Evolutionary conservation across 257 asterid genomes (phyloP), one percentile per base, ranked within the genome.

Genomic region (Nicotiana tomentosiformis): DNA sequence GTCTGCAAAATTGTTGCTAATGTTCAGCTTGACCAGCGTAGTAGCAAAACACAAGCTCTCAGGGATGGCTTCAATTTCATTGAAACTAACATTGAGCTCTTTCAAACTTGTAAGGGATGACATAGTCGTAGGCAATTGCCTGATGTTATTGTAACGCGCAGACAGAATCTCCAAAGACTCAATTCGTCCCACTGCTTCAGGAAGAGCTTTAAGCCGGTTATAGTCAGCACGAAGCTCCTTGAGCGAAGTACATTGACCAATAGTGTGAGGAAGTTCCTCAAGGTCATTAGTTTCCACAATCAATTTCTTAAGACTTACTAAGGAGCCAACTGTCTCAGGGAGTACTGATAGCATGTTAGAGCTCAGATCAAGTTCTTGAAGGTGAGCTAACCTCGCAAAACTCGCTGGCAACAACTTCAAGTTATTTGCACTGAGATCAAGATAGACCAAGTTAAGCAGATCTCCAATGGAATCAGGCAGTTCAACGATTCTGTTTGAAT

Each of bases 11-110:
- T 94, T 94, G 91, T 91, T 93, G 91, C 98, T 94, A 83, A 94
- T 92, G 89, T 92, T 94, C 91, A 94, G 81, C 87, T 92, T 93
- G 46, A 92, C 91, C 14, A 94, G 92, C 8, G 93, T 88, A 56
- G 97, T 94, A 6, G 94, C 98, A 81, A 94, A 93, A 90, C 98
- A 94, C 87, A 94, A 85, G 88, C 98, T 93, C 89, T 94, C 98
- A 0, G 98, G 97, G 62, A 94, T 93, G 14, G 90, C 85, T 86
- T 93, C 98, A 5, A 93, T 92, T 89, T 92, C 97, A 20, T 94
- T 94, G 91, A 94, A 94, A 85, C 98, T 94, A 56, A 89, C 83
- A 84, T 94, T 87, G 23, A 94, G 95, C 87, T 94, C 97, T 86
- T 83, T 90, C 87, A 94, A 87, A 81, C 88, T 90, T 1, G 84